A percentile compares a stretch with the other conserved stretches of the same genome.
phyloP scores from a whole-genome alignment of 306 rosid species.

The Quercus rubra region DNA sequence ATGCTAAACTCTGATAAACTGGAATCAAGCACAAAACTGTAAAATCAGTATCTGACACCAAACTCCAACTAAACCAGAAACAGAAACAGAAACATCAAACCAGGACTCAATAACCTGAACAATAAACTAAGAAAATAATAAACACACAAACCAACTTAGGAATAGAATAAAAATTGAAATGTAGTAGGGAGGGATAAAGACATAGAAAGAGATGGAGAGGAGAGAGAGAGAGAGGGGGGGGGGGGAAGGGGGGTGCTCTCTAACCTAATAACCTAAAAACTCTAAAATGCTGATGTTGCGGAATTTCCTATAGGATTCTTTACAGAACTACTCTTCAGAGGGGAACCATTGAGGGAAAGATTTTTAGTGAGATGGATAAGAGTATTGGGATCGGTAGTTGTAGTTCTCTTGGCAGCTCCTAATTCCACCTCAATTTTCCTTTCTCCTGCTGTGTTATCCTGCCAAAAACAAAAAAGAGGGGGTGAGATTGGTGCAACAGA shows the following conservation, averaged over 20 bases:
- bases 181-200: not conserved
- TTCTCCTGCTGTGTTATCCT: slow-evolving; percentile 35
- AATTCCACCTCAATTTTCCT: slow-evolving; percentile 30
- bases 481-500: not conserved
- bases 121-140: not conserved
- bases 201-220: not conserved
- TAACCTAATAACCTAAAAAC: slow-evolving; percentile 1
- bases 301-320: not conserved
- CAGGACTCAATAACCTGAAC: not conserved
- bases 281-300: slow-evolving; percentile 2
- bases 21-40: not conserved
- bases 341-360: slow-evolving; percentile 37
- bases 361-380: slow-evolving; percentile 47
- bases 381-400: slow-evolving; percentile 15
- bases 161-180: not conserved
- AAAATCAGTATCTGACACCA: not conserved
- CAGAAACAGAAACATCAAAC: not conserved
- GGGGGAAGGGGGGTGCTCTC: not conserved
- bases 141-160: not conserved
- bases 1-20: not conserved
- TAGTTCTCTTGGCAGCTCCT: slow-evolving; percentile 20
- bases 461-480: slow-evolving; percentile 16
- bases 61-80: not conserved
- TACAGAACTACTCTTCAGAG: slow-evolving; percentile 17
- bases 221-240: not conserved